phyloP scores from a whole-genome alignment of 1,284 basidiomycete species.

The Ceratorhiza oryzae-sativae region DNA sequence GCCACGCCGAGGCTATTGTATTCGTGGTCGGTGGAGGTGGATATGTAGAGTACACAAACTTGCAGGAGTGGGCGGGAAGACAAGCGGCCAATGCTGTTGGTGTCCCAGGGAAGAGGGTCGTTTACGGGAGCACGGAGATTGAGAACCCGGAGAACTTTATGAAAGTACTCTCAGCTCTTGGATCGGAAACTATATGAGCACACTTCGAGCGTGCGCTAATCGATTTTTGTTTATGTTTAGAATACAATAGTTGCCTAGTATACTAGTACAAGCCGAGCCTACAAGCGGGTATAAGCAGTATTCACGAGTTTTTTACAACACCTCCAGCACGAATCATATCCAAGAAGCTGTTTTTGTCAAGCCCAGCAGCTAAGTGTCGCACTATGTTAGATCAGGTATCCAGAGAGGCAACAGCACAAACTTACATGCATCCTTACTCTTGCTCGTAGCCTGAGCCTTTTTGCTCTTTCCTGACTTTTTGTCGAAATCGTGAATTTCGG shows the following conservation, averaged over 20 bases:
- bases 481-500: constrained; percentile 57
- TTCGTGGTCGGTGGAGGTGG: constrained; percentile 97
- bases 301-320: constrained; percentile 62
- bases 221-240: neutral
- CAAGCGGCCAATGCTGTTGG: constrained; percentile 46
- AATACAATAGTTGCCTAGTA: neutral
- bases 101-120: constrained; percentile 76
- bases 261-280: neutral
- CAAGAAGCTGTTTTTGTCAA: constrained; percentile 76
- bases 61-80: constrained; percentile 82
- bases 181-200: constrained; percentile 46
- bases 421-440: constrained; percentile 57
- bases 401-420: constrained; percentile 52
- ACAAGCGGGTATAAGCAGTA: neutral
- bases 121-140: constrained; percentile 97
- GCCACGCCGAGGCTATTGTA: constrained; percentile 88
- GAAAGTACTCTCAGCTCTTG: constrained; percentile 67
- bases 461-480: constrained; percentile 56
- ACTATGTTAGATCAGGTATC: constrained; percentile 6
- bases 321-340: constrained; percentile 80
- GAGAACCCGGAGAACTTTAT: constrained; percentile 89
- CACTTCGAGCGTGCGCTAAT: neutral
- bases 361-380: constrained; percentile 45
- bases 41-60: constrained; percentile 96
- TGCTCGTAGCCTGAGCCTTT: constrained; percentile 57